Conservation (phyloP, 352 stramenopile genomes). For the Phytopythium helicoides region DNA sequence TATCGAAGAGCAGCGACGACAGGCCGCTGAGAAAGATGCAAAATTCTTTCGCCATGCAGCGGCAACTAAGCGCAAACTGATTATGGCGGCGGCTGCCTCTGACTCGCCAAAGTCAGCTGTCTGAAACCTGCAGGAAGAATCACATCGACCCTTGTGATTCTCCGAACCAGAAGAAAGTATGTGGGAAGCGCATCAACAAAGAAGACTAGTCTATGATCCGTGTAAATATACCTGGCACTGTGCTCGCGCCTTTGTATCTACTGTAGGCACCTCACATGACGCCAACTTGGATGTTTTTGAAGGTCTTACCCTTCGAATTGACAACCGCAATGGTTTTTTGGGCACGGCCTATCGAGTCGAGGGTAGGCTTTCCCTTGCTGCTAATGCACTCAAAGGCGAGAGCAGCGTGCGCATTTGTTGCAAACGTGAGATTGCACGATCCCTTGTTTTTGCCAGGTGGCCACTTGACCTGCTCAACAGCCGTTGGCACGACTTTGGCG, state of each 20-base stretch:
- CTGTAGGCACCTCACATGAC: constrained; percentile 21
- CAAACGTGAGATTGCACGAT: constrained; percentile 70
- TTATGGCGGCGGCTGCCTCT: constrained; percentile 9
- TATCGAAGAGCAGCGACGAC: constrained; percentile 66
- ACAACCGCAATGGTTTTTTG: constrained; percentile 72
- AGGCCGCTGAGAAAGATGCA: constrained; percentile 61
- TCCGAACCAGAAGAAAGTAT: background rate
- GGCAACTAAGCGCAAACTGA: constrained; percentile 66
- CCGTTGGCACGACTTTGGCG: constrained; percentile 56
- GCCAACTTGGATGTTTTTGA: constrained; percentile 58
- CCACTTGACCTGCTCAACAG: constrained; percentile 68
- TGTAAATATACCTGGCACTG: background rate
- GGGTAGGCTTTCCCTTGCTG: constrained; percentile 32
- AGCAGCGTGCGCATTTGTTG: constrained; percentile 52
- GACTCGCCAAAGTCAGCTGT: background rate
- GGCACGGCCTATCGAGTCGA: constrained; percentile 62
- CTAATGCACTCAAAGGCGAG: constrained; percentile 62
- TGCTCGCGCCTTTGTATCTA: background rate
- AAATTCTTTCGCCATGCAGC: constrained; percentile 79
- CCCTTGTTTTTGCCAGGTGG: constrained; percentile 63
- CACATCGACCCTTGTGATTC: too few relatives aligned
- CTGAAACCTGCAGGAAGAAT: background rate
- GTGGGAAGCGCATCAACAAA: background rate
- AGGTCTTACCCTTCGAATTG: constrained; percentile 61
- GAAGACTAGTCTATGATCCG: background rate